Conservation (phyloP, 1,284 basidiomycete genomes). For the Cryptococcus sp. region DNA sequence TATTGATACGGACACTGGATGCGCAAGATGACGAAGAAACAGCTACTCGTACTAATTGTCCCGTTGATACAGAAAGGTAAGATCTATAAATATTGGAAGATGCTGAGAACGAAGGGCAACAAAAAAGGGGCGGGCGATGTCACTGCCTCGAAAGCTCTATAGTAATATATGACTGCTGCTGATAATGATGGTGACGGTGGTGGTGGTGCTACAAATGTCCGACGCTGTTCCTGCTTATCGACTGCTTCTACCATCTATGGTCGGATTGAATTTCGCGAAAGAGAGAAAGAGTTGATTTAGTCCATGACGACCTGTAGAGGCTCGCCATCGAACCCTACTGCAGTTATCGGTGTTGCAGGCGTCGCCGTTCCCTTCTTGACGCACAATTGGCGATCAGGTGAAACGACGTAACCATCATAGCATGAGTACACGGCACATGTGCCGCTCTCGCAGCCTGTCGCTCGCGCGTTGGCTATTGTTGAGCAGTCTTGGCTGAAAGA, state of each 20-base stretch:
- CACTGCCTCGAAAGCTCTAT: neutral
- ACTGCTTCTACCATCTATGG: too few relatives aligned
- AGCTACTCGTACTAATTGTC: too few relatives aligned
- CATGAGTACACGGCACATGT: constrained; percentile 49
- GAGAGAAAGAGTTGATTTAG: neutral
- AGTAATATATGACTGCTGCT: neutral
- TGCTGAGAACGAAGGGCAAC: neutral
- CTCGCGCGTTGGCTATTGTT: constrained; percentile 46
- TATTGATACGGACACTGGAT: too few relatives aligned
- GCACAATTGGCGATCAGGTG: constrained; percentile 43
- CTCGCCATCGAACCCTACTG: constrained; percentile 14
- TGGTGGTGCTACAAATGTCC: neutral
- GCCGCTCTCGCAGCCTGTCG: constrained; percentile 48
- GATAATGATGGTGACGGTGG: neutral
- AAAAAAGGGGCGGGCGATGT: neutral
- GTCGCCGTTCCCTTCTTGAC: constrained; percentile 37
- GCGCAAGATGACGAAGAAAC: too few relatives aligned
- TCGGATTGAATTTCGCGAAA: neutral
- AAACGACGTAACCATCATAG: constrained; percentile 49
- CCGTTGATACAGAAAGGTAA: too few relatives aligned
- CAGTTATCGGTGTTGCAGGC: constrained; percentile 40
- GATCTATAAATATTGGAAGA: too few relatives aligned
- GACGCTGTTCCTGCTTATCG: neutral
- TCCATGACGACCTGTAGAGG: constrained; percentile 9
- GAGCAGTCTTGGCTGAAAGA: constrained; percentile 51